phyloP scores from a whole-genome alignment of 192 early-diverging fungal species.

The Spinellus fusiger region DNA sequence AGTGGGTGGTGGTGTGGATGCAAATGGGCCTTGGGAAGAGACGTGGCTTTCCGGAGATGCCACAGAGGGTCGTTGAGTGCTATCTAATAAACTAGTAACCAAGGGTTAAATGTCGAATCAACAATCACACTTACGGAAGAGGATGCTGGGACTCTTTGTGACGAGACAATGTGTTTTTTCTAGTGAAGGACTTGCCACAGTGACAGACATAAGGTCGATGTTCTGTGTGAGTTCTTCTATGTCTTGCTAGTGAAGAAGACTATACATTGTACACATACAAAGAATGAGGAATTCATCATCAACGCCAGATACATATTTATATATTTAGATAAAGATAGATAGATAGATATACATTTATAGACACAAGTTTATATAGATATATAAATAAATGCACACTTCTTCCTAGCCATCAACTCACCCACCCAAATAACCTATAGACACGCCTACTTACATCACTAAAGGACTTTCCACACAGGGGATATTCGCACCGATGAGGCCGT shows the following conservation, averaged over 20 bases:
- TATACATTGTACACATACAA: constrained; percentile 1
- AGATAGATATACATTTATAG: not conserved
- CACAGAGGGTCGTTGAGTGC: not conserved
- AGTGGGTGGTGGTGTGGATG: too few species aligned
- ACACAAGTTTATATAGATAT: not conserved
- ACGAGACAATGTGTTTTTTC: constrained; percentile 56
- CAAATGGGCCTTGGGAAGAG: too few species aligned
- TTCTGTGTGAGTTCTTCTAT: constrained; percentile 20
- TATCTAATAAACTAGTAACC: not conserved
- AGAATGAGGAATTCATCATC: not conserved
- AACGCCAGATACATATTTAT: too few species aligned
- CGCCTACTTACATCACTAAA: constrained; percentile 55
- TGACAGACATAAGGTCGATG: constrained; percentile 32
- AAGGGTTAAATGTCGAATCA: not conserved
- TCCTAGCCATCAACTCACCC: too few species aligned
- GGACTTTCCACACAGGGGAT: constrained; percentile 59
- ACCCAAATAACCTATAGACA: too few species aligned
- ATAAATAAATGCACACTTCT: not conserved
- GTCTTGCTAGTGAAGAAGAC: constrained; percentile 20
- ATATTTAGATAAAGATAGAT: not conserved
- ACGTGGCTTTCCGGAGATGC: too few species aligned
- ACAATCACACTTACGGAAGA: not conserved
- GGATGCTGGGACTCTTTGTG: constrained; percentile 45
- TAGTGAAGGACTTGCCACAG: constrained; percentile 69
- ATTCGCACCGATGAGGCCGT: constrained; percentile 61